These are phyloP conservation scores for Cynara cardunculus DNA, from an alignment of 129 eudicot genomes.

Conservation along the genomic window DNA sequence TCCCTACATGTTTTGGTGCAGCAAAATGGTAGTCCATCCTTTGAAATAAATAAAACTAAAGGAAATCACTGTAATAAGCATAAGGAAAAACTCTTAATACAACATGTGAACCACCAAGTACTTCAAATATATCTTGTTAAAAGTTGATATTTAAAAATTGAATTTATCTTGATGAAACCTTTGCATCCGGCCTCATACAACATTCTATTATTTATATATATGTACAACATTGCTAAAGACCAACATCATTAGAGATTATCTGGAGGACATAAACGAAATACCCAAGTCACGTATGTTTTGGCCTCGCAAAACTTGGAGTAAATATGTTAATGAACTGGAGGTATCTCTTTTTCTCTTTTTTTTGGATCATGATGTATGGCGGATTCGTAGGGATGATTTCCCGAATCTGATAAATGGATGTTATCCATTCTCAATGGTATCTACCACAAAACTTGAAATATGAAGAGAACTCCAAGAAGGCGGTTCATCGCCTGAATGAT, in stretches of 20 bases:
- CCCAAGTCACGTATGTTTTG: constrained; percentile 86
- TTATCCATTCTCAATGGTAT: too few relatives aligned
- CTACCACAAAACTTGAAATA: constrained; percentile 49
- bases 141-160: too few relatives aligned
- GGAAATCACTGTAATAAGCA: background rate
- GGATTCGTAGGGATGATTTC: background rate
- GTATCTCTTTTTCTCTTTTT: constrained; percentile 20
- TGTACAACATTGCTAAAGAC: constrained; percentile 47
- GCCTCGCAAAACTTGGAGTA: constrained; percentile 80
- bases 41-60: background rate
- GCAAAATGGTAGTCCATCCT: background rate
- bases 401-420: background rate
- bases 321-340: constrained; percentile 75
- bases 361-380: background rate
- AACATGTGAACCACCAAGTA: too few relatives aligned
- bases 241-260: constrained; percentile 66
- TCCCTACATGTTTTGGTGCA: background rate
- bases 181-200: too few relatives aligned
- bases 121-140: too few relatives aligned
- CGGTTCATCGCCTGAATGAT: constrained; percentile 69
- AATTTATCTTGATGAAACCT: too few relatives aligned
- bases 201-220: too few relatives aligned
- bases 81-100: too few relatives aligned
- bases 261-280: constrained; percentile 78
- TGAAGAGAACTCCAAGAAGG: constrained; percentile 63